Percentiles rank a stretch among this genome's conserved stretches.
Conservation (phyloP, 2,329 filamentous ascomycete genomes). For the Fusarium virguliforme region DNA sequence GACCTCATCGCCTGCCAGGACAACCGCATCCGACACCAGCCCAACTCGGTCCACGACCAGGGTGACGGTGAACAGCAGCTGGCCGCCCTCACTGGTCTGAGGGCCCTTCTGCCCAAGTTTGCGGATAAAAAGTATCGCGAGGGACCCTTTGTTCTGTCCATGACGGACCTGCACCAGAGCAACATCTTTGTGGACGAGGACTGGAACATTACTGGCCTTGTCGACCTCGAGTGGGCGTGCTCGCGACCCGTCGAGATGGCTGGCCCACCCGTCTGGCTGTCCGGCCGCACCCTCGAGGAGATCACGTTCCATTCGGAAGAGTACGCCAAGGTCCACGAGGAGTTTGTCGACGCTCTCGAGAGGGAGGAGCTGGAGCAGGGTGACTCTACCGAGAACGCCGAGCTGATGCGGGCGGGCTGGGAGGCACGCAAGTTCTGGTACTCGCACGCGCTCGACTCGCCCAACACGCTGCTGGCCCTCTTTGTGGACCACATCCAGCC, state of each 20-base stretch:
- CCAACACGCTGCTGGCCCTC: slow-evolving; percentile 17
- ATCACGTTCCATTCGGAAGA: slow-evolving; percentile 15
- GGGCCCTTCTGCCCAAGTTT: slow-evolving; percentile 48
- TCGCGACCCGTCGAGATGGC: slow-evolving; percentile 52
- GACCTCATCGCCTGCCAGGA: slow-evolving; percentile 54
- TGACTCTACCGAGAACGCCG: slow-evolving; percentile 4
- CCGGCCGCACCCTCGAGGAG: slow-evolving; percentile 19
- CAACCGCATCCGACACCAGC: slow-evolving; percentile 55
- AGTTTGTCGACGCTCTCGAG: slow-evolving; percentile 21
- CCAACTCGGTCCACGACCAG: slow-evolving; percentile 54
- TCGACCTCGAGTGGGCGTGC: slow-evolving; percentile 57
- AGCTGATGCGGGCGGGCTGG: slow-evolving; percentile 25
- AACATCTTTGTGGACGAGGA: slow-evolving; percentile 59
- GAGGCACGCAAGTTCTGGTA: slow-evolving; percentile 22
- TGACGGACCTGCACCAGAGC: slow-evolving; percentile 60
- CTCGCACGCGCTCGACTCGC: slow-evolving; percentile 17
- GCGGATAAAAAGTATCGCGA: slow-evolving; percentile 40
- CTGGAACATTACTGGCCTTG: slow-evolving; percentile 54
- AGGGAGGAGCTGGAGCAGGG: slow-evolving; percentile 6
- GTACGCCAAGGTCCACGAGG: slow-evolving; percentile 9
- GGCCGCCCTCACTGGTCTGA: slow-evolving; percentile 52
- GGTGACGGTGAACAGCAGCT: slow-evolving; percentile 54
- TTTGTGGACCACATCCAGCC: slow-evolving; percentile 26
- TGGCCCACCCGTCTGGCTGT: slow-evolving; percentile 53
- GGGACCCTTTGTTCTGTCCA: slow-evolving; percentile 55